Evolutionary conservation across 2,329 filamentous ascomycete species (phyloP).

Genomic region (Aspergillus costaricaensis): DNA sequence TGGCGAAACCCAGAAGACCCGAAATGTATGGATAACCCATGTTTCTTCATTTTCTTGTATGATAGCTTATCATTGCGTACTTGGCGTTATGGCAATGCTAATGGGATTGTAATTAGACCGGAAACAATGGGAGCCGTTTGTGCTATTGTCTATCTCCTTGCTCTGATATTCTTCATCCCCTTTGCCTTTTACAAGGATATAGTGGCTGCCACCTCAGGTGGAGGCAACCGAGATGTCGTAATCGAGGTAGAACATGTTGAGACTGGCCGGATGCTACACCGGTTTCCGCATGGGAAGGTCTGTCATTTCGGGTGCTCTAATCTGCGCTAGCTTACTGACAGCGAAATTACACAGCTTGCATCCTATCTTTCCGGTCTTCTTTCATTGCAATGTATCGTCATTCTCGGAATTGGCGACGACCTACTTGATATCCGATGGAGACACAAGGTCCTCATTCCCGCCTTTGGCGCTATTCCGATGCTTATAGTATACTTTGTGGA

Average conservation of each 20-base stretch:
- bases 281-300: conserved; percentile 93
- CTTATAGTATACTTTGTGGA: conserved; percentile 98
- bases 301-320: background rate
- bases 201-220: conserved; percentile 88
- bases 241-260: conserved; percentile 72
- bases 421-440: conserved; percentile 98
- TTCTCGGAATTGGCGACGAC: conserved; percentile 92
- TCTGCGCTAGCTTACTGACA: conserved; percentile 6
- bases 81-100: conserved; percentile 3
- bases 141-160: conserved; percentile 86
- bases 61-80: background rate
- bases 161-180: conserved; percentile 88
- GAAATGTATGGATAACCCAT: conserved; percentile 63
- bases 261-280: conserved; percentile 81
- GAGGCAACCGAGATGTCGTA: conserved; percentile 86
- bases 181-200: conserved; percentile 99
- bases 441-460: conserved; percentile 97
- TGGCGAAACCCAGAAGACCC: conserved; percentile 72
- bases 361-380: conserved; percentile 94
- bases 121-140: conserved; percentile 96
- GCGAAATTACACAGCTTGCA: conserved; percentile 65
- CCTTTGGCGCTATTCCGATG: conserved; percentile 87
- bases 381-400: conserved; percentile 84
- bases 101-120: conserved; percentile 55
- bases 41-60: background rate